These are phyloP conservation scores for Lecanicillium sp. DNA, from an alignment of 2,329 filamentous ascomycete genomes.

Conservation along the genomic window DNA sequence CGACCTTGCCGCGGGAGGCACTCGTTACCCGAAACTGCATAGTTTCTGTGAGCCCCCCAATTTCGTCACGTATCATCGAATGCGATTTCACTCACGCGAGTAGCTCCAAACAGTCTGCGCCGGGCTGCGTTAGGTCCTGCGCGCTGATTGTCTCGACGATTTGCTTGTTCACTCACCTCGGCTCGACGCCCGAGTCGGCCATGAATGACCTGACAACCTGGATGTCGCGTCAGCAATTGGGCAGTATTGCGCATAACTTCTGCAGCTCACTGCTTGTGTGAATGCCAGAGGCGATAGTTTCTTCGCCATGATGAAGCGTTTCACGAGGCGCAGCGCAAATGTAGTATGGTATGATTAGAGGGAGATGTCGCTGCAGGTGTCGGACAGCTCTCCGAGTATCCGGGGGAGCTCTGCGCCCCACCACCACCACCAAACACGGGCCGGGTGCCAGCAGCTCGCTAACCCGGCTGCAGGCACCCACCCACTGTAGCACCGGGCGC, in stretches of 20 bases:
- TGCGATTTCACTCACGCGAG: conserved; percentile 9
- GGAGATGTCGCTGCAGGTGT: conserved; percentile 2
- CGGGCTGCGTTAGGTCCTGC: neutral
- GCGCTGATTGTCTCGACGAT: neutral
- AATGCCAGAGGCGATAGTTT: conserved; percentile 29
- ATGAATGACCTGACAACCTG: conserved; percentile 84
- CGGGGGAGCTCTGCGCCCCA: neutral
- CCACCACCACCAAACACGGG: neutral
- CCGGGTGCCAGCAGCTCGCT: no score
- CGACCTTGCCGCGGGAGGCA: conserved; percentile 60
- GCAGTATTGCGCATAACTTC: neutral
- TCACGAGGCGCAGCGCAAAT: neutral
- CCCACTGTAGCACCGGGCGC: no score
- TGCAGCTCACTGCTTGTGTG: conserved; percentile 26
- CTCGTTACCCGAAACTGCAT: conserved; percentile 62
- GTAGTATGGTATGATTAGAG: neutral
- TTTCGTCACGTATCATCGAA: no score
- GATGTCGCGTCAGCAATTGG: conserved; percentile 13
- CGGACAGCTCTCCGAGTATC: neutral
- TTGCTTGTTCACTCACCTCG: conserved; percentile 56
- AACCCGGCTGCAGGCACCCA: no score
- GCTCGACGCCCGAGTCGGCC: conserved; percentile 79
- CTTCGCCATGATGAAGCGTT: conserved; percentile 27
- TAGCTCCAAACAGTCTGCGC: conserved; percentile 16
- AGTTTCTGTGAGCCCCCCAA: neutral